Evolutionary conservation across 768 basidiomycete species (phyloP).

Genomic region (Polyporus arcularius): DNA sequence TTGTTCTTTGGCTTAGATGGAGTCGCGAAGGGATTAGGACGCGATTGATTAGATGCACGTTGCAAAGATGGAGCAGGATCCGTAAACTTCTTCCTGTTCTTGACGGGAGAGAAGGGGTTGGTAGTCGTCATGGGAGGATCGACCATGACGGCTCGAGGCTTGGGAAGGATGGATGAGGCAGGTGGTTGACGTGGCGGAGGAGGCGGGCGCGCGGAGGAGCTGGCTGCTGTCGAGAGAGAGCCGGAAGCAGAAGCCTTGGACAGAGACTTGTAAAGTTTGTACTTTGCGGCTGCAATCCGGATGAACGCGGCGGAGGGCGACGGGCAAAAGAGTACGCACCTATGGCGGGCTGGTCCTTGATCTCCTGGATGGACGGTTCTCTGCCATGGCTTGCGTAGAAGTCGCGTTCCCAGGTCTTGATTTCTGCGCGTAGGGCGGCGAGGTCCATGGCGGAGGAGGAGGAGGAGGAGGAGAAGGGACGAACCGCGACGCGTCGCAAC

Average conservation of each 20-base stretch:
- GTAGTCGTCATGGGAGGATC: slow-evolving; percentile 56
- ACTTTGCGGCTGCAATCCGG: slow-evolving; percentile 63
- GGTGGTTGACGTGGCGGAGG: slow-evolving; percentile 31
- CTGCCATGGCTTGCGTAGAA: slow-evolving; percentile 59
- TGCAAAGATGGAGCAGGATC: slow-evolving; percentile 14
- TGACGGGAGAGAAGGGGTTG: slow-evolving; percentile 82
- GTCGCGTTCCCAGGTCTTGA: slow-evolving; percentile 77
- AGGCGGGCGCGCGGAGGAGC: slow-evolving; percentile 37
- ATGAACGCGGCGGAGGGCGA: slow-evolving; percentile 17
- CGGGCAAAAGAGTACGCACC: slow-evolving; percentile 45
- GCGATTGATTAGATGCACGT: slow-evolving; percentile 25
- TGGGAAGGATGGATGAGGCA: slow-evolving; percentile 44
- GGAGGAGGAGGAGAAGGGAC: neutral
- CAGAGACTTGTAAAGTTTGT: slow-evolving; percentile 80
- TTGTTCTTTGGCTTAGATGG: slow-evolving; percentile 35
- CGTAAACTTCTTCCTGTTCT: slow-evolving; percentile 53
- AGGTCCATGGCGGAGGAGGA: slow-evolving; percentile 39
- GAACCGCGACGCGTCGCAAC: neutral
- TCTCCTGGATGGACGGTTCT: slow-evolving; percentile 70
- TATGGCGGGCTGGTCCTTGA: slow-evolving; percentile 58
- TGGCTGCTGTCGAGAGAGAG: slow-evolving; percentile 27
- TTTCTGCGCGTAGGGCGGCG: slow-evolving; percentile 58
- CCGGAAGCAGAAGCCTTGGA: slow-evolving; percentile 44
- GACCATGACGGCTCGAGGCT: slow-evolving; percentile 52
- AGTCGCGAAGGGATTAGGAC: slow-evolving; percentile 48